Evolutionary conservation across 495 filamentous ascomycete species (phyloP).

Genomic region (Penicillium atrosanguineum): DNA sequence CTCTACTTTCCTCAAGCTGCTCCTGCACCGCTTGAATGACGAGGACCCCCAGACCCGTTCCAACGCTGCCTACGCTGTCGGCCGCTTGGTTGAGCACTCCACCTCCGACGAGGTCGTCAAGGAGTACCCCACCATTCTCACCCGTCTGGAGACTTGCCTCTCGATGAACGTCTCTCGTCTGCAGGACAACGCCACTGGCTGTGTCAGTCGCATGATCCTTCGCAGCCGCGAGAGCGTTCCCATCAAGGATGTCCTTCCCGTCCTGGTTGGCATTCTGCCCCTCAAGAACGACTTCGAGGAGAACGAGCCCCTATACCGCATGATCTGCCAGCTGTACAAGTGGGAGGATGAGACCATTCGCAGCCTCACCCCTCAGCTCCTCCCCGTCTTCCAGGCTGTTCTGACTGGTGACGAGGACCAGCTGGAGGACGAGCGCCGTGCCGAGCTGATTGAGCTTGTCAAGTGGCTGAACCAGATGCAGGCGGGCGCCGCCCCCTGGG

Average conservation of each 20-base stretch:
- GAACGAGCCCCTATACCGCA: slow-evolving; percentile 87
- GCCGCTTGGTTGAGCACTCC: slow-evolving; percentile 78
- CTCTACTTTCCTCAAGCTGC: slow-evolving; percentile 67
- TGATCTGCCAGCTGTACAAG: slow-evolving; percentile 83
- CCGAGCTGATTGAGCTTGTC: slow-evolving; percentile 66
- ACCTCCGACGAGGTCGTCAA: slow-evolving; percentile 70
- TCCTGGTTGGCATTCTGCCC: slow-evolving; percentile 74
- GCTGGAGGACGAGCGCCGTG: slow-evolving; percentile 75
- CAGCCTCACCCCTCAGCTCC: slow-evolving; percentile 70
- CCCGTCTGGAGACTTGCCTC: slow-evolving; percentile 80
- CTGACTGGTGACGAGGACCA: slow-evolving; percentile 78
- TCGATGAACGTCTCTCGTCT: slow-evolving; percentile 70
- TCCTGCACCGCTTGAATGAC: slow-evolving; percentile 83
- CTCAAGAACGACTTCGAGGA: slow-evolving; percentile 95
- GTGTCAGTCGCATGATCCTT: slow-evolving; percentile 87
- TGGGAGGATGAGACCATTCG: slow-evolving; percentile 68
- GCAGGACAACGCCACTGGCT: slow-evolving; percentile 92
- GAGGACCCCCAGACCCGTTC: slow-evolving; percentile 91
- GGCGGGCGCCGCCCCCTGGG: slow-evolving; percentile 43
- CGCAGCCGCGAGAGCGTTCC: slow-evolving; percentile 77
- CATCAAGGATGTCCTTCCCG: slow-evolving; percentile 74
- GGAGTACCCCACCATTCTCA: slow-evolving; percentile 71
- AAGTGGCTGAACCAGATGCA: slow-evolving; percentile 63
- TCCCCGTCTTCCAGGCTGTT: slow-evolving; percentile 79
- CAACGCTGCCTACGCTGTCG: slow-evolving; percentile 88